Evolutionary conservation across 2,329 filamentous ascomycete genomes (phyloP).

Genomic region (Colletotrichum cereale): DNA sequence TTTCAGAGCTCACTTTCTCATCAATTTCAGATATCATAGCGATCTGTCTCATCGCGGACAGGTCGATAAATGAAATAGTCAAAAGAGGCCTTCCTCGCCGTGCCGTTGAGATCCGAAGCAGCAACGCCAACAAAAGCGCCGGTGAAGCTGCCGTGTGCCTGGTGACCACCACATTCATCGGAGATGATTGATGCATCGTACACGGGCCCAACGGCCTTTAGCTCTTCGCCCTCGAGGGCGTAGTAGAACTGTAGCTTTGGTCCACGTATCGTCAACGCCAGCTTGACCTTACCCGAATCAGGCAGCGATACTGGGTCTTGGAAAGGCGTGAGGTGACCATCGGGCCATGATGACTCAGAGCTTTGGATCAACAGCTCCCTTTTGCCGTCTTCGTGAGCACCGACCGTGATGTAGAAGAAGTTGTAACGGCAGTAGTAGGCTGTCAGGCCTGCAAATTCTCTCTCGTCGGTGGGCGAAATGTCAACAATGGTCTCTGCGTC

Average conservation of each 20-base stretch:
- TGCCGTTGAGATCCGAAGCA: constrained; percentile 68
- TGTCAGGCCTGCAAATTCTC: constrained; percentile 71
- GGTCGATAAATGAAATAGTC: constrained; percentile 66
- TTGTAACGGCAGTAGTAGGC: constrained; percentile 75
- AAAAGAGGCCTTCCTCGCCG: constrained; percentile 60
- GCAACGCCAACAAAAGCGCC: constrained; percentile 71
- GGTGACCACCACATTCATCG: constrained; percentile 74
- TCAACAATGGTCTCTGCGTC: constrained; percentile 69
- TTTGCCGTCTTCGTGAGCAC: constrained; percentile 66
- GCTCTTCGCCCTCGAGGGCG: constrained; percentile 58
- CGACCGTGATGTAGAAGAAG: constrained; percentile 73
- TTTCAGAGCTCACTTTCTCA: neutral
- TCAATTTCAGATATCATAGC: constrained; percentile 54
- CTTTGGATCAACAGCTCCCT: constrained; percentile 69
- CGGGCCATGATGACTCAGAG: constrained; percentile 69
- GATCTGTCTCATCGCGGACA: constrained; percentile 59
- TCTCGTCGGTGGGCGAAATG: constrained; percentile 68
- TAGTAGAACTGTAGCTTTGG: constrained; percentile 68
- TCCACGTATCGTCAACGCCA: constrained; percentile 66
- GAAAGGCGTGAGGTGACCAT: constrained; percentile 61
- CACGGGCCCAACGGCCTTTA: constrained; percentile 65
- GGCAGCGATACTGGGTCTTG: constrained; percentile 62
- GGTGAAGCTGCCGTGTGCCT: constrained; percentile 72
- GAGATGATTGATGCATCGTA: constrained; percentile 70
- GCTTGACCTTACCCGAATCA: constrained; percentile 64